Percentiles rank a stretch among this genome's conserved stretches.
These are phyloP conservation scores for Amyloporia xantha DNA, from an alignment of 768 basidiomycete species.

Conservation along the genomic window DNA sequence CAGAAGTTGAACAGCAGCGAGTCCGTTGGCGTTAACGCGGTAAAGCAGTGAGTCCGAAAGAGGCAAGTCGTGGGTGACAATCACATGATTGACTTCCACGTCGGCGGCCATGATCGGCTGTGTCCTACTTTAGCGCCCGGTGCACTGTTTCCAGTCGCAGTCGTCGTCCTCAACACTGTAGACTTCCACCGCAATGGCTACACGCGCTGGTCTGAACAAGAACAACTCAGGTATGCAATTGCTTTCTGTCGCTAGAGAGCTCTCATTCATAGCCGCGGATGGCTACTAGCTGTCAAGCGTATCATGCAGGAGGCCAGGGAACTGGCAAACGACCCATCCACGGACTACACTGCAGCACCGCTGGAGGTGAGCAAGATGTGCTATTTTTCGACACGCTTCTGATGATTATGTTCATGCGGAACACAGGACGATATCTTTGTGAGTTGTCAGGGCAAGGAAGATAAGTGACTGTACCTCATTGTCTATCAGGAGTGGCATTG, in stretches of 20 bases:
- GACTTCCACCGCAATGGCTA: slow-evolving; percentile 17
- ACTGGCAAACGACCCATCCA: slow-evolving; percentile 74
- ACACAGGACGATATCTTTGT: slow-evolving; percentile 84
- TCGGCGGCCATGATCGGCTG: background rate
- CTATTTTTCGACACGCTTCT: too few relatives aligned
- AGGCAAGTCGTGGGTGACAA: background rate
- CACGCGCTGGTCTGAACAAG: slow-evolving; percentile 58
- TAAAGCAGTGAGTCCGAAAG: background rate
- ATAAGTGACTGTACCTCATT: too few relatives aligned
- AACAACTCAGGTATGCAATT: slow-evolving; percentile 80
- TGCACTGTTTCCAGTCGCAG: background rate
- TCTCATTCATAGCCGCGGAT: too few relatives aligned
- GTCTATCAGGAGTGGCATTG: slow-evolving; percentile 90
- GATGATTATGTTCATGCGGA: background rate
- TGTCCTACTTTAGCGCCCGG: background rate
- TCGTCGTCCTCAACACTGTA: slow-evolving; percentile 3
- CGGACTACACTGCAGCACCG: slow-evolving; percentile 79
- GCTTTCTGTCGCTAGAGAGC: too few relatives aligned
- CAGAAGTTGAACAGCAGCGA: background rate
- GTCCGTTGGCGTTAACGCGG: too few relatives aligned
- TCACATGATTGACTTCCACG: slow-evolving; percentile 7
- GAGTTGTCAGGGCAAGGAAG: slow-evolving; percentile 32
- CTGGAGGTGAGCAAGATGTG: slow-evolving; percentile 52
- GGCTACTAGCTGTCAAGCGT: slow-evolving; percentile 76
- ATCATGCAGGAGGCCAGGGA: slow-evolving; percentile 96